Evolutionary conservation across 257 asterid species (phyloP), one percentile per base, ranked within the genome.

Genomic region (Plantago ovata): DNA sequence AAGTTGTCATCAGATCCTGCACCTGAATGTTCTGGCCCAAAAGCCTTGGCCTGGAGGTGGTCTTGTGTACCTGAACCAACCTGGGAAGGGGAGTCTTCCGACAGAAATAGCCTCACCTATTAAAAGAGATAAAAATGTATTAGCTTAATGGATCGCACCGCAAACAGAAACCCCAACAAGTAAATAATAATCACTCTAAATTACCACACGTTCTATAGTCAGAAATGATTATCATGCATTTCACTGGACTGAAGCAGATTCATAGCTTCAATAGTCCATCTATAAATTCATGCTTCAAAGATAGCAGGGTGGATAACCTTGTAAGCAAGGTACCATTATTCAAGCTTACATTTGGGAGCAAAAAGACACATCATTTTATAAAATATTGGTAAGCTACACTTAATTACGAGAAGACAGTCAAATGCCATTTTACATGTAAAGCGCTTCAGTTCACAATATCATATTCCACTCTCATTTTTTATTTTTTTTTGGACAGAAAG

Each of bases 51-150:
- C 68, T 79, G 94, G 57, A 77, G 83, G 66, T 77, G 84, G 65
- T 79, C 85, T 67, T 76, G 86, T 49, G 78, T 62, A 47, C 72
- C 78, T 22, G 56, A 23, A 24, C 82, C 86, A 56, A 81, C 86
- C 72, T 70, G 77, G 56, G 86, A 72, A 72, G 88, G 90, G 38
- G 81, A 66, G 22, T 86, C 90, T 68, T 81, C 90, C 3, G 84
- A 74, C 45, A 72, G 50, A 58, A 81, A 84, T n/a, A 77, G 76
- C 67, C 66, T 77, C 36, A 84, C 82, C 94, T 84, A 50, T 64
- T 14, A 59, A 14, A 50, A 21, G n/a, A 49, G 24, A 18, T 44
- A 53, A 57, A 68, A 61, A 21, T 14, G 41, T 14, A 38, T 56
- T 43, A 56, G 62, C 43, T 10, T 33, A 24, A 47, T 33, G 33